Conservation (phyloP, 2,329 filamentous ascomycete species). For the Pyricularia grisea region DNA sequence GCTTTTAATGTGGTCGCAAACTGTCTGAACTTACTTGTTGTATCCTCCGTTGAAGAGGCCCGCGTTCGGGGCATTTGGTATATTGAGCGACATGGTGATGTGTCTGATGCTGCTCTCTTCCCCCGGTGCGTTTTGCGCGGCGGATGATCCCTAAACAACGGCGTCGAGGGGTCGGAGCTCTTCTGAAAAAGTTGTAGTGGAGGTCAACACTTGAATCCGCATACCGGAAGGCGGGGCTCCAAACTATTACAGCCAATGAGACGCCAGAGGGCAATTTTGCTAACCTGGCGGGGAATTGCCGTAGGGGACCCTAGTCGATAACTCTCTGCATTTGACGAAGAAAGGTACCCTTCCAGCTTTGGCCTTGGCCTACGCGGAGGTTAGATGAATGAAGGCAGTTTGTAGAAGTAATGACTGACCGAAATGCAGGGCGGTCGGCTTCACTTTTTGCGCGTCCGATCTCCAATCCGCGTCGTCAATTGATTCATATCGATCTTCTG, state of each 20-base stretch:
- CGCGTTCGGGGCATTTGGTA: constrained; percentile 87
- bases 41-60: constrained; percentile 95
- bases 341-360: neutral
- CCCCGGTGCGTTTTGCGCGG: constrained; percentile 1
- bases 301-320: neutral
- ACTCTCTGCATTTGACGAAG: neutral
- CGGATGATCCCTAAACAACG: neutral
- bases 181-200: constrained; percentile 7
- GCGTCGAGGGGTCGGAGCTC: constrained; percentile 7
- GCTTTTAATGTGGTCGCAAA: neutral
- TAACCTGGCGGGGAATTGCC: neutral
- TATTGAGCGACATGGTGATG: constrained; percentile 79
- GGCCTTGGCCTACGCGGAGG: neutral
- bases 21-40: constrained; percentile 63
- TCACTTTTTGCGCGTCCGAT: neutral
- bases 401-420: neutral
- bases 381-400: neutral
- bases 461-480: neutral
- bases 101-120: constrained; percentile 2
- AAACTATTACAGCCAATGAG: neutral
- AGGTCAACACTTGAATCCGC: neutral
- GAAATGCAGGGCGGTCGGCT: neutral
- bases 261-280: neutral
- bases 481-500: neutral
- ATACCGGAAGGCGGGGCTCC: neutral